phyloP scores from a whole-genome alignment of 768 basidiomycete genomes.

The Tricholoma furcatifolium region DNA sequence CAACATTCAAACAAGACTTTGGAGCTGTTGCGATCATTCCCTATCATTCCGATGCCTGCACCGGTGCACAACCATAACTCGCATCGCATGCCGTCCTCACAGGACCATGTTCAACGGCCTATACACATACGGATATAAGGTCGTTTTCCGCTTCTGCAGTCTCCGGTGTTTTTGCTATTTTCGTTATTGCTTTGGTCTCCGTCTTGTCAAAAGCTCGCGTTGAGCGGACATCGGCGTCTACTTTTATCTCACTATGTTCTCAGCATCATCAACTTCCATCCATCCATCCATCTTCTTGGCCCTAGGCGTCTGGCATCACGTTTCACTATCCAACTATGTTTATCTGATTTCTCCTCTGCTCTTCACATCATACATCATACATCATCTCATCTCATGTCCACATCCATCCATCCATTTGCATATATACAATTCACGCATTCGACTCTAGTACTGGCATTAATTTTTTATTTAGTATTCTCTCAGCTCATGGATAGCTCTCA shows the following conservation, averaged over 20 bases:
- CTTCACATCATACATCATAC: constrained; percentile 8
- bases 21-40: constrained; percentile 49
- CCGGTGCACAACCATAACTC: constrained; percentile 19
- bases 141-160: not conserved
- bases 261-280: constrained; percentile 10
- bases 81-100: constrained; percentile 11
- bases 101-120: constrained; percentile 15
- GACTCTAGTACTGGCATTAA: not conserved
- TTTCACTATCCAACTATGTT: constrained; percentile 11
- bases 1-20: constrained; percentile 32
- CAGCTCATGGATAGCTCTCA: not conserved
- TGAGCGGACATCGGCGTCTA: constrained; percentile 7
- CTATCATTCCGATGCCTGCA: constrained; percentile 37
- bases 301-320: constrained; percentile 9
- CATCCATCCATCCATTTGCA: constrained; percentile 6
- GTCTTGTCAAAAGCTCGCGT: not conserved
- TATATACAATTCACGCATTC: constrained; percentile 5
- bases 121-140: constrained; percentile 9
- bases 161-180: not conserved
- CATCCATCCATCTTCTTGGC: not conserved
- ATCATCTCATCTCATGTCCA: constrained; percentile 1
- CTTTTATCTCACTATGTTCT: constrained; percentile 12
- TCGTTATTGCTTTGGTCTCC: not conserved
- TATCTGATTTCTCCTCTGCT: constrained; percentile 9
- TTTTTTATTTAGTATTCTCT: not conserved